Evolutionary conservation across 1,139 yeast genomes (phyloP), one percentile per base, ranked within the genome.

Genomic region (Geotrichum histeridarum): DNA sequence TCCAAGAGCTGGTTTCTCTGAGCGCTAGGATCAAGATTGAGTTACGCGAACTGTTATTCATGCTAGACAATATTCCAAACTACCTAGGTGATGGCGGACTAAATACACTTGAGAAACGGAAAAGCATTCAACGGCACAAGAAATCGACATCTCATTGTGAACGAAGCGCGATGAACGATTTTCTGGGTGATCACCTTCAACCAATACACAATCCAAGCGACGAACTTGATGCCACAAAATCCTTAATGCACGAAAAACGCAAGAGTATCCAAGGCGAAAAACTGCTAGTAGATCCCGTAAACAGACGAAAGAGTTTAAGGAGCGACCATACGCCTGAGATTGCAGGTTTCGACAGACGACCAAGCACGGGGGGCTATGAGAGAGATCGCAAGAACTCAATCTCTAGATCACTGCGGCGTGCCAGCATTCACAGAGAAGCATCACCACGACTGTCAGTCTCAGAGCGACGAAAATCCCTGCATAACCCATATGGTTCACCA

Each of bases 61-160:
- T 53, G 53, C 47, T 53, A 7, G 55, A 53, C 43, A 53, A 53
- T 44, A 47, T 37, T 8, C 55, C 55, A 15, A 39, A 48, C 38
- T 53, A 31, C 33, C 32, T 53, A 1, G 45, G 32, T n/a, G 50
- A 53, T 15, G 52, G 55, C 6, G 49, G 51, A 4, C 17, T 43
- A 8, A 37, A 42, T 18, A 42, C 55, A 12, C 31, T 43, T 27
- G 51, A 47, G 30, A 42, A 47, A 39, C 43, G 44, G 11, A 48
- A 44, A 4, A 53, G 52, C 43, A 53, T 53, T 9, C 55, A 48
- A 37, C 45, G 53, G n/a, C 55, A 53, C 33, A 37, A 33, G n/a
- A 37, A 22, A 9, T 48, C 55, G 12, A 39, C 46, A n/a, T 49
- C 51, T 14, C 8, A 14, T 37, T 9, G 38, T n/a, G 46, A 27